Evolutionary conservation across 176 grass and related monocot species (phyloP), one percentile per base, ranked within the genome.

Genomic region (Musa schizocarpa): DNA sequence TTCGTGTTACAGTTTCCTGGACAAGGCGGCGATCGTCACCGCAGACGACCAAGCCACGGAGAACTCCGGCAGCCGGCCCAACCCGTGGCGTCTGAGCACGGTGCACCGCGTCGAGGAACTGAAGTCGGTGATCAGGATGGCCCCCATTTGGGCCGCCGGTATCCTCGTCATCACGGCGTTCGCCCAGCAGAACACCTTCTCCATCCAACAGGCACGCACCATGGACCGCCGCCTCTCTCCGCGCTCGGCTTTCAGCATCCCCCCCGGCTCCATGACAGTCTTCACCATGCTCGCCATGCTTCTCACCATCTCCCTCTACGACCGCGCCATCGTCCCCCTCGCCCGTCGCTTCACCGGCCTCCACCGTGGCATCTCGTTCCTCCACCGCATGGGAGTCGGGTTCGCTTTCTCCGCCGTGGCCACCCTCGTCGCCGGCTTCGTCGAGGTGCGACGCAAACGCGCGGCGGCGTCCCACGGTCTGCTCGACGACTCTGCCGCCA

Each of bases 91-190:
- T 9, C 88, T 96, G 73, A 91, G 81, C 86, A 96, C 92, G 3
- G 86, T 96, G 52, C 92, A 96, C 81, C 92, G 88, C 8, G 92
- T 96, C 58, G 86, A 96, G 74, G 92, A 96, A 81, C 74, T 88
- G 67, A 96, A 96, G 26, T 86, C 86, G 9, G 77, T 96, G 54
- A 74, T 96, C 64, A 88, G 92, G 57, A 91, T 96, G 88, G 88
- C 78, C 24, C 92, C 92, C 0, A 96, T 96, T 77, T 96, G 92
- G 92, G 92, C 83, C 1, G 86, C 88, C 0, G 92, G 92, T 68
- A 96, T 96, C 76, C 86, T 96, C 19, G 81, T 85, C 77, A 87
- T 96, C 86, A 96, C 88, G 11, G 88, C 81, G 1, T 65, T 81
- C 0, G 74, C 86, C 23, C 86, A 88, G 73, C 88, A 88, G 84